phyloP scores from a whole-genome alignment of 208 protist species.

The Leishmania tropica region DNA sequence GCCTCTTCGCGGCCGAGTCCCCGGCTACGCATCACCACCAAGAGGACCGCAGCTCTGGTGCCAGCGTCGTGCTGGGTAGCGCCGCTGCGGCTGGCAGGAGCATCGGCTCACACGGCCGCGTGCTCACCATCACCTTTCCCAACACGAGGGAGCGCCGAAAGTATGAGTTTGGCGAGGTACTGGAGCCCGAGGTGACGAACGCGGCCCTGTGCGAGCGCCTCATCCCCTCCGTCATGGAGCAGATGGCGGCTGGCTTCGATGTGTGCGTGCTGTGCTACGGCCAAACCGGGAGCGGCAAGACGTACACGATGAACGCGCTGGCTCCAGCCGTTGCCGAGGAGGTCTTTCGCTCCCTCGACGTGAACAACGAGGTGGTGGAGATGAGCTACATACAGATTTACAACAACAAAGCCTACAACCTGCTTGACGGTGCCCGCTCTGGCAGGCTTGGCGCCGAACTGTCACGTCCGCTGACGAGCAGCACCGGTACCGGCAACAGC shows the following conservation, averaged over 20 bases:
- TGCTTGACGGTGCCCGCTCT: constrained; percentile 33
- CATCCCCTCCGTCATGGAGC: constrained; percentile 60
- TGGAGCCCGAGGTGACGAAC: constrained; percentile 53
- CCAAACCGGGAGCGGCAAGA: constrained; percentile 91
- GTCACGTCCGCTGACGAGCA: constrained; percentile 20
- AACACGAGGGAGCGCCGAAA: constrained; percentile 16
- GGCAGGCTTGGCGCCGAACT: constrained; percentile 28
- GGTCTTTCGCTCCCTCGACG: constrained; percentile 52
- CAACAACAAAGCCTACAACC: constrained; percentile 73
- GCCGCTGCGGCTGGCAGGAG: neutral
- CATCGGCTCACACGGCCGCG: constrained; percentile 13
- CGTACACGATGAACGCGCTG: constrained; percentile 87
- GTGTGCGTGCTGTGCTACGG: constrained; percentile 86
- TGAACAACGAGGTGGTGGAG: constrained; percentile 61
- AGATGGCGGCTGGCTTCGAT: constrained; percentile 56
- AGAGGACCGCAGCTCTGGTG: neutral
- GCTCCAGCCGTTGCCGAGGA: constrained; percentile 43
- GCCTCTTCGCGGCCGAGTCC: neutral
- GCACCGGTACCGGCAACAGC: neutral
- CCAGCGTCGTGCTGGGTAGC: neutral
- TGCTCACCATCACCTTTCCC: constrained; percentile 21
- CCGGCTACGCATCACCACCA: neutral
- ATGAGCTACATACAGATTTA: constrained; percentile 83
- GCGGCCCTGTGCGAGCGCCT: constrained; percentile 51
- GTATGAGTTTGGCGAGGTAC: constrained; percentile 72